Evolutionary conservation across 176 grass and related monocot species (phyloP), one percentile per base, ranked within the genome.

Genomic region (Eremochloa ophiuroides): DNA sequence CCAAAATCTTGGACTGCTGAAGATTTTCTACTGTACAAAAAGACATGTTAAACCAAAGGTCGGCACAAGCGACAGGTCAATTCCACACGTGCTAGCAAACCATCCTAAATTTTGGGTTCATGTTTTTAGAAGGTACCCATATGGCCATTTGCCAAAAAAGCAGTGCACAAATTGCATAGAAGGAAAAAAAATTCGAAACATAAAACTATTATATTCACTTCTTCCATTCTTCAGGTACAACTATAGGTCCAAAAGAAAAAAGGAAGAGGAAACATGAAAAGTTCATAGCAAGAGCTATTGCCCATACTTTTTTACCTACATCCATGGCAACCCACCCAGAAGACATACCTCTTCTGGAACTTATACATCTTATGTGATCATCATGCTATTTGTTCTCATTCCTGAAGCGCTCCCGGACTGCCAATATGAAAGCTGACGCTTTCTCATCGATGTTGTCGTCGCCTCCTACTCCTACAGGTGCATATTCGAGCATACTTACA

Each of bases 321-420:
- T 18, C 22, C 77, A 76, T 60, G 65, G 37, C 46, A 40, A 78
- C 61, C 74, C 74, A 78, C 61, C 74, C 74, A 79, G 47, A 62
- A 89, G 73, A 77, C 20, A 78, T 83, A 72, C 18, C 37, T 82
- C 83, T 81, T 75, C 82, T 48, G 65, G 66, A 53, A 37, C 15
- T 30, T 25, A 16, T 33, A 55, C 25, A n/a, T 38, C 8, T 22
- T 62, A 29, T 28, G 43, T 63, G 6, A 11, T 48, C 38, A 55
- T 64, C 10, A 20, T 78, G 74, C 68, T 66, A 56, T 12, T n/a
- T 67, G 15, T 88, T 73, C 46, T 92, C 87, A 25, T 76, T 85
- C 75, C 38, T 89, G 69, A 86, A 77, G 53, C 90, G 80, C 83
- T 86, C 75, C 27, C 80, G 80, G 38, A 92, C 90, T 20, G 68